phyloP scores from a whole-genome alignment of 2,329 filamentous ascomycete species.

The Fusarium phyllophilum region DNA sequence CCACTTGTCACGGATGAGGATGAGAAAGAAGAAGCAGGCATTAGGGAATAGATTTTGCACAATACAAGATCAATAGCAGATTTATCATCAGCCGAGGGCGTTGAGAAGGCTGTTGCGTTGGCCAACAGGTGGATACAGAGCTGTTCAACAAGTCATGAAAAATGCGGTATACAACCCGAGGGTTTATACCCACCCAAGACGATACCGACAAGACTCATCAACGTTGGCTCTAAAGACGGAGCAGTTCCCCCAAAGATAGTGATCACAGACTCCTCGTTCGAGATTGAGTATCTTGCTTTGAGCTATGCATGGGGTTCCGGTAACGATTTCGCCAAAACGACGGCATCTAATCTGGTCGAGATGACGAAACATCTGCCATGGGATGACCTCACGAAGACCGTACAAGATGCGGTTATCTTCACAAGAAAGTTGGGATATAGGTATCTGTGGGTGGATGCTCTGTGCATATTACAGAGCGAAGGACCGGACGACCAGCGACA shows the following conservation, averaged over 20 bases:
- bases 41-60: rapidly evolving
- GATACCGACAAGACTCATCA: neutral
- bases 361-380: neutral
- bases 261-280: neutral
- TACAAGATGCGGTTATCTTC: neutral
- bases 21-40: too few species aligned
- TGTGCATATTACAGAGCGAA: conserved; percentile 5
- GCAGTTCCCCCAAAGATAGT: neutral
- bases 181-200: neutral
- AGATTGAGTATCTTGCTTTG: neutral
- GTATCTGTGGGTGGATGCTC: conserved; percentile 2
- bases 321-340: neutral
- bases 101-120: neutral
- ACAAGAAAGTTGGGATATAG: neutral
- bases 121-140: neutral
- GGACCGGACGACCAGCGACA: neutral
- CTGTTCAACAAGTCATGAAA: neutral
- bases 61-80: neutral
- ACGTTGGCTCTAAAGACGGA: neutral
- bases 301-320: conserved; percentile 8
- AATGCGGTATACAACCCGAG: neutral
- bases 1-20: neutral
- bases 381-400: neutral
- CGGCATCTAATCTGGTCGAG: neutral
- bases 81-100: neutral